phyloP scores from a whole-genome alignment of 371 early-diverging fungal species.

The Circinella umbellata region DNA sequence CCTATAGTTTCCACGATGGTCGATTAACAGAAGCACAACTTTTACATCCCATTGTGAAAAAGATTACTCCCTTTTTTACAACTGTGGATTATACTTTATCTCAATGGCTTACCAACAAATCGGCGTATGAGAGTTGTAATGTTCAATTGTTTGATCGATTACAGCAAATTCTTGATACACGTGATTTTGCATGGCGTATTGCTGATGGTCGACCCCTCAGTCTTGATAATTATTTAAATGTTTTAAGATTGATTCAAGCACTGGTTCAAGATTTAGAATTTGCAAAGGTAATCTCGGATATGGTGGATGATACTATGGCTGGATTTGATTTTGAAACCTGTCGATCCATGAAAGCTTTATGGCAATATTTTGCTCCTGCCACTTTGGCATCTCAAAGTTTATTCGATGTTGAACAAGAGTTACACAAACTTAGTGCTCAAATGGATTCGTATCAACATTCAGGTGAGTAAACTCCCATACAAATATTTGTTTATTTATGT shows the following conservation, averaged over 20 bases:
- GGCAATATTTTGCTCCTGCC: conserved; percentile 67
- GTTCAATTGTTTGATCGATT: conserved; percentile 26
- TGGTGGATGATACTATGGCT: conserved; percentile 41
- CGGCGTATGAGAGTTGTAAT: conserved; percentile 24
- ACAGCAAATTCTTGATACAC: conserved; percentile 58
- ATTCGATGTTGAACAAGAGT: conserved; percentile 50
- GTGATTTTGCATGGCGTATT: conserved; percentile 63
- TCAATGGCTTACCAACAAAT: conserved; percentile 40
- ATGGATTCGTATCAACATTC: conserved; percentile 34
- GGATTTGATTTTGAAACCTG: conserved; percentile 54
- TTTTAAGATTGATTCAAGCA: conserved; percentile 39
- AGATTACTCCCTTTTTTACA: conserved; percentile 51
- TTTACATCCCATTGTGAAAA: conserved; percentile 51
- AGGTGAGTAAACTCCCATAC: conserved; percentile 6
- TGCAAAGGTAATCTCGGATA: conserved; percentile 7
- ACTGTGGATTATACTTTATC: conserved; percentile 33
- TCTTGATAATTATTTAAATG: conserved; percentile 62
- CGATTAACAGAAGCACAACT: conserved; percentile 54
- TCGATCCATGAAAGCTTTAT: conserved; percentile 65
- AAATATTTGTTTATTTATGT: too few species aligned
- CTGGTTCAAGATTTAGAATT: conserved; percentile 20
- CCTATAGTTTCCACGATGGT: conserved; percentile 49
- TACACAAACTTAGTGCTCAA: conserved; percentile 26
- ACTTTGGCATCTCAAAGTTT: conserved; percentile 57
- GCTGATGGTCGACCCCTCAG: conserved; percentile 53